Evolutionary conservation across 2,329 filamentous ascomycete genomes (phyloP), one percentile per base, ranked within the genome.

Genomic region (Ophiostoma ips): DNA sequence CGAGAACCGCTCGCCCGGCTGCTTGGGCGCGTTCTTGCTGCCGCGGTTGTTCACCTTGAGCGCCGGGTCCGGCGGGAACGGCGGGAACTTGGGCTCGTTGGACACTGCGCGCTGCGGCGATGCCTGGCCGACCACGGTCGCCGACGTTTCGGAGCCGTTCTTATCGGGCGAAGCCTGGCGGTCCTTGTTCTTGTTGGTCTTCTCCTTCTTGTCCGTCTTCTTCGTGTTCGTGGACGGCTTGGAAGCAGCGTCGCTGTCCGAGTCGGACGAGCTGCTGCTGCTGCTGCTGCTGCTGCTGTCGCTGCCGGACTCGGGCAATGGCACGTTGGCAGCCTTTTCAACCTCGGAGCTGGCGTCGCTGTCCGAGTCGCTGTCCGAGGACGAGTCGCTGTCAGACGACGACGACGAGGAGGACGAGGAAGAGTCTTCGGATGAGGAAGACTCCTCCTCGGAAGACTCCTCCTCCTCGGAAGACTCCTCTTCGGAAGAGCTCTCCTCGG

Each of bases 1-100:
- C 54, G 78, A 94, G 70, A 85, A 95, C 57, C 76, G 88, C 64
- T 75, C 75, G 63, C 74, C 81, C 56, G 68, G 72, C 67, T 73
- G 69, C 68, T 75, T 76, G 58, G 64, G 58, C 53, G 62, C 64
- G 21, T 64, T 71, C 55, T 66, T 64, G 60, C 74, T 75, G 56
- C 62, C 62, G 24, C 63, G 61, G 60, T 68, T 67, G 64, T 69
- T 68, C 50, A 52, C 35, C 56, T 65, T 66, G 50, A 34, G 16
- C 5, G 57, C 55, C 4, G 72, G 73, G 58, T 75, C 68, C 2
- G 76, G 75, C 12, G 76, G 75, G 43, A 77, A 68, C 30, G 75
- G 75, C 0, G 72, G 70, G 53, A 68, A 64, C 52, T 62, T 59
- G 48, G 60, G 57, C 36, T 62, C 60, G 8, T 66, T 9, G 45